A percentile compares a stretch with the other conserved stretches of the same genome.
Conservation (phyloP, 345 rosid species). For the Cardamine resedifolia region DNA sequence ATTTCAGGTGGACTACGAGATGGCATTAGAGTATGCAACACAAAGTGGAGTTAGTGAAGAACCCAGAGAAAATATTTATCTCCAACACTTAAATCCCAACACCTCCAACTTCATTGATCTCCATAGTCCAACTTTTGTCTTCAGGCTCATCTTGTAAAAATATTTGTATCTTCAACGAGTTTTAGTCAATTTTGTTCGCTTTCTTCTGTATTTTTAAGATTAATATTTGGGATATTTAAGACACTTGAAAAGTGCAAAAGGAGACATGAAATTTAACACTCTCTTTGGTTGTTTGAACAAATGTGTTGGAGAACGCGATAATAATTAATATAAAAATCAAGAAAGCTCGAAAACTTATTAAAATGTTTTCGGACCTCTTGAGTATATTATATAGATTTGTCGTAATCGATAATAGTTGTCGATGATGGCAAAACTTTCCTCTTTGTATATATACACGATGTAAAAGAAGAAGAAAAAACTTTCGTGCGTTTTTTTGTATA, state of each 20-base stretch:
- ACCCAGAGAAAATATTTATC: constrained; percentile 66
- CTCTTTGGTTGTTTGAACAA: constrained; percentile 27
- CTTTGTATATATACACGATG: background rate
- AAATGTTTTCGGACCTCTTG: constrained; percentile 26
- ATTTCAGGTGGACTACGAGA: constrained; percentile 93
- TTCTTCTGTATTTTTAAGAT: background rate
- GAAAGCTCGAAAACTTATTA: constrained; percentile 27
- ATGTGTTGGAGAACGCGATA: constrained; percentile 28
- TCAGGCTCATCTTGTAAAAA: constrained; percentile 56
- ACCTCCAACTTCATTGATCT: constrained; percentile 49
- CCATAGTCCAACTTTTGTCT: constrained; percentile 58
- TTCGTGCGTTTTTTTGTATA: background rate
- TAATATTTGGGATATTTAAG: background rate
- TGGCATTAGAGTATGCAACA: constrained; percentile 95
- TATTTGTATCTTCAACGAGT: background rate
- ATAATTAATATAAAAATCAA: background rate
- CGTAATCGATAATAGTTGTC: constrained; percentile 32
- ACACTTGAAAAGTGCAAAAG: constrained; percentile 18
- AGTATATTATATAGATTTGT: constrained; percentile 15
- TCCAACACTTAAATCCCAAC: constrained; percentile 50
- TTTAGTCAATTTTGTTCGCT: constrained; percentile 10
- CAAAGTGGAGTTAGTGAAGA: constrained; percentile 92
- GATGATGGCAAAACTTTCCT: constrained; percentile 11
- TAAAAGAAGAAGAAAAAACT: background rate
- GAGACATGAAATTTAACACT: constrained; percentile 11